phyloP scores from a whole-genome alignment of 148 eudicot species.

The Arctostaphylos glauca region DNA sequence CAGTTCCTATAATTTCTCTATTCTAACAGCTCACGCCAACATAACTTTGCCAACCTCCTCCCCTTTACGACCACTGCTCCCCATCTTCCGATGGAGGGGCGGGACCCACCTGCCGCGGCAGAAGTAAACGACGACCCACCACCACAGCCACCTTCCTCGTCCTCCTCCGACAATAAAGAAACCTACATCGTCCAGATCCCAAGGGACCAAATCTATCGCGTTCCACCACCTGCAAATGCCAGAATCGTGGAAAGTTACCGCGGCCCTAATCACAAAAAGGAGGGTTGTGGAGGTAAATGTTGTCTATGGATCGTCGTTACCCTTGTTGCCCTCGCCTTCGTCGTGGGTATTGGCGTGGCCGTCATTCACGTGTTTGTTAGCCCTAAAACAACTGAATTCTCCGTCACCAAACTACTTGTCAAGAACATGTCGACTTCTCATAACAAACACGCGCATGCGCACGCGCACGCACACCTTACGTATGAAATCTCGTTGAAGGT shows the following conservation, averaged over 20 bases:
- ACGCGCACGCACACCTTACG: neutral
- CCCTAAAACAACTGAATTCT: conserved; percentile 45
- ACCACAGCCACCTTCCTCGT: neutral
- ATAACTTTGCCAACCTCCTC: neutral
- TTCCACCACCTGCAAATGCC: conserved; percentile 54
- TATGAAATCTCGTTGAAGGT: conserved; percentile 34
- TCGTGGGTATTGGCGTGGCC: conserved; percentile 17
- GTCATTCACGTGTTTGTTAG: conserved; percentile 23
- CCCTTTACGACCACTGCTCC: conserved; percentile 33
- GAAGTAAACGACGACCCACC: conserved; percentile 4
- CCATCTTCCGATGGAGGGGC: conserved; percentile 49
- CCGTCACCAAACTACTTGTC: conserved; percentile 28
- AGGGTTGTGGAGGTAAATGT: neutral
- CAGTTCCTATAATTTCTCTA: no score
- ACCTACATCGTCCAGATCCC: conserved; percentile 43
- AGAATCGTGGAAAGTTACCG: conserved; percentile 34
- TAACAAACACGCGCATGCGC: conserved; percentile 8
- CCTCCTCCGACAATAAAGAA: neutral
- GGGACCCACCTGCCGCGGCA: conserved; percentile 24
- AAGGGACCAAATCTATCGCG: conserved; percentile 39
- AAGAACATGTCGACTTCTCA: conserved; percentile 16
- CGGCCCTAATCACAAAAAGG: conserved; percentile 1
- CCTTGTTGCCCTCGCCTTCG: conserved; percentile 19
- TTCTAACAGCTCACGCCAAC: no score
- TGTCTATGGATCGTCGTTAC: conserved; percentile 17